These are phyloP conservation scores for Nemania sp. DNA, from an alignment of 2,329 filamentous ascomycete genomes.

Conservation along the genomic window DNA sequence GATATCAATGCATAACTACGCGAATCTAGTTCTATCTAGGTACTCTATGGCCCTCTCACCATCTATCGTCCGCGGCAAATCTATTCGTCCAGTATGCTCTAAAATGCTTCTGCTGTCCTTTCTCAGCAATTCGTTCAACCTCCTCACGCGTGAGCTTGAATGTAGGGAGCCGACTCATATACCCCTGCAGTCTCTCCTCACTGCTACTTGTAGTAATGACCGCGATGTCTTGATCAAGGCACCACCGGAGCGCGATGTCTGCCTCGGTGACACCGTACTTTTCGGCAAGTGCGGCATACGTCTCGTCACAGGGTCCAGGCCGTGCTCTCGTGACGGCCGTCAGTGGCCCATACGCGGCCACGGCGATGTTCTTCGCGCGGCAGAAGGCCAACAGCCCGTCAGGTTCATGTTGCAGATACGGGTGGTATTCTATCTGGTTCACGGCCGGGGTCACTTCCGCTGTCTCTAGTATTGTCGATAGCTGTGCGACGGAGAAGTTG, in stretches of 20 bases:
- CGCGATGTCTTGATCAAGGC: constrained; percentile 61
- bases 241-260: constrained; percentile 63
- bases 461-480: constrained; percentile 60
- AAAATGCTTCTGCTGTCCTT: constrained; percentile 63
- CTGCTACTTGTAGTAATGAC: constrained; percentile 63
- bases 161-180: constrained; percentile 51
- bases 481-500: constrained; percentile 66
- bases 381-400: constrained; percentile 59
- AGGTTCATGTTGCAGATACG: constrained; percentile 67
- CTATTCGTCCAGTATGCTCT: constrained; percentile 60
- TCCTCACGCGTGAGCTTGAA: constrained; percentile 65
- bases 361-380: constrained; percentile 59
- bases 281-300: constrained; percentile 54
- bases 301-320: constrained; percentile 56
- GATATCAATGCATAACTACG: too few relatives aligned
- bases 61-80: constrained; percentile 56
- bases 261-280: constrained; percentile 62
- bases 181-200: constrained; percentile 60
- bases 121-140: constrained; percentile 56
- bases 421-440: constrained; percentile 83
- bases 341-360: constrained; percentile 60
- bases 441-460: constrained; percentile 66
- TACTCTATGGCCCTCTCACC: constrained; percentile 35
- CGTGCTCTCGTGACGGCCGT: constrained; percentile 47
- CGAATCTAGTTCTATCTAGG: too few relatives aligned